Conservation (phyloP, 2,329 filamentous ascomycete genomes). For the Gremmenia infestans region DNA sequence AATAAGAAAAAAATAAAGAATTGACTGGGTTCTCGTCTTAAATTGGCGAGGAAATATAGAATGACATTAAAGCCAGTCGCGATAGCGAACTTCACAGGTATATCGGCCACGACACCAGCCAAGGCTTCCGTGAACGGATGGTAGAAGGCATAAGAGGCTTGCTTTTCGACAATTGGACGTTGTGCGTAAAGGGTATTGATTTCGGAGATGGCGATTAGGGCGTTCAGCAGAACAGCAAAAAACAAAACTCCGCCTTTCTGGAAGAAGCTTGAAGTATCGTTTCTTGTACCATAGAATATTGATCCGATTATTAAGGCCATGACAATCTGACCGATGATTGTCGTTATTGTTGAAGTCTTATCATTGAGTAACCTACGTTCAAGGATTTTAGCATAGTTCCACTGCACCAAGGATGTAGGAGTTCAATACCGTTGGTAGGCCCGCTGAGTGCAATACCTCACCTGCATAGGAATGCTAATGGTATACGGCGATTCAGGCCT, state of each 20-base stretch:
- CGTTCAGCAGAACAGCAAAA: constrained; percentile 64
- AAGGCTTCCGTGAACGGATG: constrained; percentile 86
- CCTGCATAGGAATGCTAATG: constrained; percentile 70
- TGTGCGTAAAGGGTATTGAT: constrained; percentile 75
- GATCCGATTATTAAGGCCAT: constrained; percentile 52
- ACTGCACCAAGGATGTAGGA: constrained; percentile 37
- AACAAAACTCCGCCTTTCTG: constrained; percentile 60
- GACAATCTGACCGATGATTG: constrained; percentile 33
- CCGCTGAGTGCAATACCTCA: constrained; percentile 74
- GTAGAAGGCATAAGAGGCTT: constrained; percentile 81
- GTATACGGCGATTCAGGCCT: constrained; percentile 77
- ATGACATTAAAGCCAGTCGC: constrained; percentile 72
- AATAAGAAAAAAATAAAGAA: constrained; percentile 73
- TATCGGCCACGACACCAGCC: constrained; percentile 78
- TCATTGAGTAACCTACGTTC: constrained; percentile 49
- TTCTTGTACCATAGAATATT: constrained; percentile 57
- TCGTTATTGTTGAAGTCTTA: constrained; percentile 59
- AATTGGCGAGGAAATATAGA: constrained; percentile 82
- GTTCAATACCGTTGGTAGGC: constrained; percentile 58
- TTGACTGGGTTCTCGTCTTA: constrained; percentile 57
- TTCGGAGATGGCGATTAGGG: constrained; percentile 57
- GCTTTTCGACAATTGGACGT: constrained; percentile 89
- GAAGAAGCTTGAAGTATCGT: constrained; percentile 54
- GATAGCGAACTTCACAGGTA: constrained; percentile 77
- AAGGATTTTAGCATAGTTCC: too few species aligned